These are phyloP conservation scores for Rhodotorula sp. DNA, from an alignment of 1,284 basidiomycete genomes.

Conservation along the genomic window DNA sequence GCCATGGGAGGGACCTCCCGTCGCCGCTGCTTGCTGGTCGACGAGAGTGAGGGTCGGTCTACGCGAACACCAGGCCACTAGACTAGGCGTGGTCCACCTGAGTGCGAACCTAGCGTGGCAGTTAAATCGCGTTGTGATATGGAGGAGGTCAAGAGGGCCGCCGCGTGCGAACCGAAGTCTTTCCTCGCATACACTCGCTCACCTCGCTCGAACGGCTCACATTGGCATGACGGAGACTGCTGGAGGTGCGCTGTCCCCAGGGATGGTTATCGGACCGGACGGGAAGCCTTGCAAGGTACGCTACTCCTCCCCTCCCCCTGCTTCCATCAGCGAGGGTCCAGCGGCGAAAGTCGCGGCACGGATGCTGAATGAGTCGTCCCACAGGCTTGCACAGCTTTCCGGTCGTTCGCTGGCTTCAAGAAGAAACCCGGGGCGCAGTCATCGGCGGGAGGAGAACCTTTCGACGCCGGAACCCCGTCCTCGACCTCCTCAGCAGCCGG, in stretches of 20 bases:
- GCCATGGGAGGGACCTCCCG: too few species aligned
- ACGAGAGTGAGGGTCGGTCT: too few species aligned
- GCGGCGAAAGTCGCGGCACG: background rate
- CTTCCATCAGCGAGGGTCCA: background rate
- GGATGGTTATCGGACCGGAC: conserved; percentile 81
- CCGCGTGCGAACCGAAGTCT: too few species aligned
- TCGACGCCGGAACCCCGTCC: background rate
- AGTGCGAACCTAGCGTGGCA: too few species aligned
- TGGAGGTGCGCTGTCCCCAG: conserved; percentile 46
- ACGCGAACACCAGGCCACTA: too few species aligned
- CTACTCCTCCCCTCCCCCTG: conserved; percentile 41
- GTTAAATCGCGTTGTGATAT: too few species aligned
- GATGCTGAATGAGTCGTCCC: background rate
- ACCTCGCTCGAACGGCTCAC: background rate
- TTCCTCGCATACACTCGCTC: background rate
- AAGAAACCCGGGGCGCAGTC: conserved; percentile 41
- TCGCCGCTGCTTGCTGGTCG: too few species aligned
- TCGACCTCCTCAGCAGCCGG: background rate
- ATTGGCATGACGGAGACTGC: background rate
- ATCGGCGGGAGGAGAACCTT: background rate
- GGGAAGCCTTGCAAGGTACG: conserved; percentile 93
- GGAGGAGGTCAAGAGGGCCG: too few species aligned
- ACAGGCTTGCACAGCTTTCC: conserved; percentile 39
- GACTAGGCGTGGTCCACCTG: too few species aligned
- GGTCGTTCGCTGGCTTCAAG: conserved; percentile 33